Conservation (phyloP, 1,284 basidiomycete genomes). For the Marasmius oreades region DNA sequence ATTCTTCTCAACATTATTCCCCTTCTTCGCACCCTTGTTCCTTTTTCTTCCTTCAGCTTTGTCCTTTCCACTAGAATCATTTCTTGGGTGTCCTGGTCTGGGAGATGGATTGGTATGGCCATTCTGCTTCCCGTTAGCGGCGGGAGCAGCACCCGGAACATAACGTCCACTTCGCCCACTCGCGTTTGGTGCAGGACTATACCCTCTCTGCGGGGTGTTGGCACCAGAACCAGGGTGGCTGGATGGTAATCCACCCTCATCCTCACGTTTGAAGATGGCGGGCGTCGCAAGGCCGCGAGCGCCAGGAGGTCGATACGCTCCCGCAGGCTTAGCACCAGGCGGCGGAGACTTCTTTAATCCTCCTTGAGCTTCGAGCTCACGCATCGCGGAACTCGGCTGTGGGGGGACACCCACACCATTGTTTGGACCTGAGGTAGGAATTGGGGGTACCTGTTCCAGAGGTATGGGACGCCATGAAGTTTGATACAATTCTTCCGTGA, state of each 20-base stretch:
- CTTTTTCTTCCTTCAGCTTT: constrained; percentile 17
- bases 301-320: constrained; percentile 85
- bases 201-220: constrained; percentile 56
- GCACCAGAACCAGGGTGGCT: constrained; percentile 45
- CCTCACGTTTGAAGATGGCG: constrained; percentile 83
- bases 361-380: constrained; percentile 30
- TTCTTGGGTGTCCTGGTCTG: constrained; percentile 19
- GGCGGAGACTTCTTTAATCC: constrained; percentile 39
- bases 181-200: constrained; percentile 50
- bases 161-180: constrained; percentile 32
- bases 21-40: constrained; percentile 18
- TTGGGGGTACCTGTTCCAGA: constrained; percentile 62
- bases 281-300: constrained; percentile 86
- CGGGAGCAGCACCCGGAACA: constrained; percentile 60
- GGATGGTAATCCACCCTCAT: constrained; percentile 65
- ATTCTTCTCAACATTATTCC: constrained; percentile 16
- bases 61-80: constrained; percentile 17
- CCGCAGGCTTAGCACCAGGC: constrained; percentile 51
- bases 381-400: constrained; percentile 50
- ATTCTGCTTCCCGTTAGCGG: constrained; percentile 17
- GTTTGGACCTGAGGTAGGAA: constrained; percentile 42
- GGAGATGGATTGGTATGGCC: constrained; percentile 21
- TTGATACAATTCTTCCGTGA: constrained; percentile 86
- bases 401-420: constrained; percentile 74
- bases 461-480: constrained; percentile 79